A percentile compares a stretch with the other conserved stretches of the same genome.
Conservation (phyloP, 2,329 filamentous ascomycete genomes). For the Aspergillus caelatus region DNA sequence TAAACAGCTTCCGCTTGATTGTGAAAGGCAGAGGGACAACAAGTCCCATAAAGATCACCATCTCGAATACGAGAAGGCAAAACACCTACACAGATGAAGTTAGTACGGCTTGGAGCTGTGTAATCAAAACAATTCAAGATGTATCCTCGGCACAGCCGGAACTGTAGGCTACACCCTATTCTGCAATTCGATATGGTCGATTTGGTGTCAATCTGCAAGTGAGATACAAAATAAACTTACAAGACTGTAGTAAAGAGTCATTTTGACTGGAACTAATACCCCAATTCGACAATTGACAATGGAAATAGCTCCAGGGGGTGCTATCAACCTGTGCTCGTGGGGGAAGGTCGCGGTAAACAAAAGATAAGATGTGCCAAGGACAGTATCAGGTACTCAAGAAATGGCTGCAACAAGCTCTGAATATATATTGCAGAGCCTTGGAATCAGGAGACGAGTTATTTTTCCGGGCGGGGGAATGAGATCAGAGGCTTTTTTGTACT, state of each 20-base stretch:
- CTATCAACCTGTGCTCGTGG: slow-evolving; percentile 9
- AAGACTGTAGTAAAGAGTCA: slow-evolving; percentile 72
- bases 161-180: slow-evolving; percentile 28
- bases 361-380: slow-evolving; percentile 5
- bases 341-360: slow-evolving; percentile 21
- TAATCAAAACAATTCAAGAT: background rate
- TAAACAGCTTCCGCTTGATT: slow-evolving; percentile 83
- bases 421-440: slow-evolving; percentile 9
- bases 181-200: background rate
- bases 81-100: slow-evolving; percentile 45
- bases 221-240: slow-evolving; percentile 47
- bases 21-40: slow-evolving; percentile 84
- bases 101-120: slow-evolving; percentile 15
- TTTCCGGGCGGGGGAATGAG: slow-evolving; percentile 1
- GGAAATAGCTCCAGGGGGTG: background rate
- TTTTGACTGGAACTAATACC: slow-evolving; percentile 41
- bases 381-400: background rate
- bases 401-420: background rate
- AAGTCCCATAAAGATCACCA: slow-evolving; percentile 53
- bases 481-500: slow-evolving; percentile 5
- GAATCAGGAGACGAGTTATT: background rate
- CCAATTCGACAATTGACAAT: background rate
- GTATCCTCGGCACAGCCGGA: slow-evolving; percentile 10
- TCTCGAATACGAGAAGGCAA: slow-evolving; percentile 53
- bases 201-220: background rate